Percentiles rank a stretch among this genome's conserved stretches.
Evolutionary conservation across 768 basidiomycete genomes (phyloP).

Genomic region (Pisolithus marmoratus): DNA sequence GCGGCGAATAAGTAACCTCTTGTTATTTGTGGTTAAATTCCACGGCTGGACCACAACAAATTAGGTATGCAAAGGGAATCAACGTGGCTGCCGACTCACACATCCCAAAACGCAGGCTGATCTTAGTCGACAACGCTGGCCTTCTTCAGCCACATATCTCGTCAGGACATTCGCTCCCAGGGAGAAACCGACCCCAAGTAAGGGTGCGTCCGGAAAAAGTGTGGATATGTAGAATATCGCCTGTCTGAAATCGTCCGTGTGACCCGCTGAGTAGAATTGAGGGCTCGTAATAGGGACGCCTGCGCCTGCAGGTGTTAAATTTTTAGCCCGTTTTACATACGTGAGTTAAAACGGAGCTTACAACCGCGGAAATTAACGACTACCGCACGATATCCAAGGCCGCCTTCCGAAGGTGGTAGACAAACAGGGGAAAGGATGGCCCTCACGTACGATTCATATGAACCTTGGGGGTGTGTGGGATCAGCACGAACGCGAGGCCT

Average conservation of each 20-base stretch:
- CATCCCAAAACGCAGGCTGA: slow-evolving; percentile 70
- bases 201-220: slow-evolving; percentile 70
- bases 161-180: slow-evolving; percentile 90
- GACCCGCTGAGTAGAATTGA: slow-evolving; percentile 81
- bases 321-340: slow-evolving; percentile 11
- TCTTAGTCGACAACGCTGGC: slow-evolving; percentile 50
- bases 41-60: slow-evolving; percentile 37
- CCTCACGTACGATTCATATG: slow-evolving; percentile 86
- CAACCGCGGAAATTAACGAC: slow-evolving; percentile 94
- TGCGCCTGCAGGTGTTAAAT: slow-evolving; percentile 52
- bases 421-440: slow-evolving; percentile 73
- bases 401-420: slow-evolving; percentile 67
- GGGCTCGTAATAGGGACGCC: slow-evolving; percentile 77
- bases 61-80: slow-evolving; percentile 6
- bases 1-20: slow-evolving; percentile 21
- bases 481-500: not conserved
- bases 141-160: slow-evolving; percentile 84
- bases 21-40: slow-evolving; percentile 36
- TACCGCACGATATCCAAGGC: slow-evolving; percentile 83
- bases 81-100: slow-evolving; percentile 39
- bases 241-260: slow-evolving; percentile 84
- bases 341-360: slow-evolving; percentile 32
- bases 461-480: slow-evolving; percentile 44
- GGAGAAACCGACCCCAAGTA: slow-evolving; percentile 89
- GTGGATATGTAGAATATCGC: slow-evolving; percentile 72